Conservation (phyloP, 2,329 filamentous ascomycete genomes). For the Ceratocystis albifundus region DNA sequence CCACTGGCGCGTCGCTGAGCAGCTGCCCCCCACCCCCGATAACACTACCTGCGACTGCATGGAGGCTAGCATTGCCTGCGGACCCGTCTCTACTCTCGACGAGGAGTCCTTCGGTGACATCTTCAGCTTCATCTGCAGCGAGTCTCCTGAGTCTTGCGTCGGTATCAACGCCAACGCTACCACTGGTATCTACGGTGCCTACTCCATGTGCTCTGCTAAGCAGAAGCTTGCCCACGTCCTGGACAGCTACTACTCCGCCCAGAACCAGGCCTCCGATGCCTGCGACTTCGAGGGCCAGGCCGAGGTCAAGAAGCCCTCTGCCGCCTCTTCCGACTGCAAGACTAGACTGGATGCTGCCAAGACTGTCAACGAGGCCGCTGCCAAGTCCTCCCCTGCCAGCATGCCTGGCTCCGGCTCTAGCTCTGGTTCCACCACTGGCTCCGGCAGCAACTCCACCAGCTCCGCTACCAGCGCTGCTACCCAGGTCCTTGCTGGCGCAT, state of each 20-base stretch:
- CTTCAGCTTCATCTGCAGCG: conserved; percentile 64
- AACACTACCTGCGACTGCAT: conserved; percentile 74
- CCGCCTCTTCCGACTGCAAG: conserved; percentile 43
- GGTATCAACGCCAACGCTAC: conserved; percentile 58
- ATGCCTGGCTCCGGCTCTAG: conserved; percentile 12
- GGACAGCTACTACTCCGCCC: conserved; percentile 57
- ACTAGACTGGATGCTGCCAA: conserved; percentile 52
- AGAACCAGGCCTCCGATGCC: conserved; percentile 43
- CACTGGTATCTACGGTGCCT: conserved; percentile 60
- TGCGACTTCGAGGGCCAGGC: conserved; percentile 64
- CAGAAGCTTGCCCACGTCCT: conserved; percentile 65
- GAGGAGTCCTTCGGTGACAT: conserved; percentile 51
- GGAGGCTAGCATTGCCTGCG: conserved; percentile 60
- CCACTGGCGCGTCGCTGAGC: conserved; percentile 56
- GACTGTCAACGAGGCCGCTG: conserved; percentile 38
- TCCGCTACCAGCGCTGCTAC: conserved; percentile 13
- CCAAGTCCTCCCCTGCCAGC: conserved; percentile 27
- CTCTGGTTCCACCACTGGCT: not conserved
- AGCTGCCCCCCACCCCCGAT: conserved; percentile 76
- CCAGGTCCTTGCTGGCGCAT: conserved; percentile 12
- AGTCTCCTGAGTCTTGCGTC: conserved; percentile 44
- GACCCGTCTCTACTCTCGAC: conserved; percentile 47
- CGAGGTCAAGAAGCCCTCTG: conserved; percentile 38
- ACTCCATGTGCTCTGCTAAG: conserved; percentile 61
- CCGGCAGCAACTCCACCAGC: not conserved